Conservation (phyloP, 495 filamentous ascomycete genomes). For the Annulohypoxylon nitens region DNA sequence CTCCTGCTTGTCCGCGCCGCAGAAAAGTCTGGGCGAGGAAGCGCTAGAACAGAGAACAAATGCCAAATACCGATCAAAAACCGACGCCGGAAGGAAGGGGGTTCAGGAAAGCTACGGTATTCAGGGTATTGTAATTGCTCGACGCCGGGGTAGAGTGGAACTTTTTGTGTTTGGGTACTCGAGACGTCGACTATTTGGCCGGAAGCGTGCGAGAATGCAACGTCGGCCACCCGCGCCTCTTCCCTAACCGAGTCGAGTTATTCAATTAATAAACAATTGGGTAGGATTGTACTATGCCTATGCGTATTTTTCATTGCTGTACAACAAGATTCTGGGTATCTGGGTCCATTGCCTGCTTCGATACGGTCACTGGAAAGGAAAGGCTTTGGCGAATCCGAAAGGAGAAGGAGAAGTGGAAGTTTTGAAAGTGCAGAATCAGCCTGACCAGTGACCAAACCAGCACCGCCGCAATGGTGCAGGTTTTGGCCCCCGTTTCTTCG, state of each 20-base stretch:
- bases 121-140: slow-evolving; percentile 17
- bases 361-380: not conserved
- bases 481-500: slow-evolving; percentile 21
- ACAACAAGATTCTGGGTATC: not conserved
- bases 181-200: slow-evolving; percentile 25
- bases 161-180: not conserved
- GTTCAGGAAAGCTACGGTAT: slow-evolving; percentile 13
- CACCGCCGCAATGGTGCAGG: slow-evolving; percentile 34
- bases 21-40: slow-evolving; percentile 20
- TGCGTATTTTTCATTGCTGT: not conserved
- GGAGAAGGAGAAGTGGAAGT: slow-evolving; percentile 2
- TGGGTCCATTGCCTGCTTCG: not conserved
- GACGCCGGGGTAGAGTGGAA: slow-evolving; percentile 9
- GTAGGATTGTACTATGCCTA: slow-evolving; percentile 5
- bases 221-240: slow-evolving; percentile 34
- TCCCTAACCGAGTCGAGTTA: slow-evolving; percentile 26
- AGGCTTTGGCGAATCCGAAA: slow-evolving; percentile 7
- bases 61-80: slow-evolving; percentile 20
- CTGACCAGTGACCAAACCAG: slow-evolving; percentile 1
- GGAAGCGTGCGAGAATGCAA: slow-evolving; percentile 31
- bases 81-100: slow-evolving; percentile 19
- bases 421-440: slow-evolving; percentile 39
- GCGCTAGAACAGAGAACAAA: slow-evolving; percentile 16
- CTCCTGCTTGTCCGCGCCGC: slow-evolving; percentile 26
- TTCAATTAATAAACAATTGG: slow-evolving; percentile 29